Evolutionary conservation across 257 asterid genomes (phyloP).

Genomic region (Nicotiana tabacum): DNA sequence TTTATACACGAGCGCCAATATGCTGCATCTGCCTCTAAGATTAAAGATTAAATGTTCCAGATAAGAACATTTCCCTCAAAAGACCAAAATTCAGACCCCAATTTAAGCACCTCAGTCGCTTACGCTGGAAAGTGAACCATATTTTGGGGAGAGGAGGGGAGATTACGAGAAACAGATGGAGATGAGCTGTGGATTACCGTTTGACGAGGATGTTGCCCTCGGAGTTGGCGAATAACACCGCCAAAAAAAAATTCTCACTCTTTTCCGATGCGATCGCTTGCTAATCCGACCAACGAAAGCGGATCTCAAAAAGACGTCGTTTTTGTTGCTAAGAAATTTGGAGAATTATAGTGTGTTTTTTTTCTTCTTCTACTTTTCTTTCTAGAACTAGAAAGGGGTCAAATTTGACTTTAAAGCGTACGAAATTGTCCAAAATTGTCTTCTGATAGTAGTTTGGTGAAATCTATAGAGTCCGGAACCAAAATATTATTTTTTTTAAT

Average conservation of each 20-base stretch:
- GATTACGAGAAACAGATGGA: background rate
- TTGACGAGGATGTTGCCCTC: slow-evolving; percentile 94
- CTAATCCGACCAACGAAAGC: background rate
- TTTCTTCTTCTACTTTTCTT: no score
- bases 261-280: background rate
- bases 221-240: slow-evolving; percentile 79
- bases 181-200: slow-evolving; percentile 42
- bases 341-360: background rate
- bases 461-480: no score
- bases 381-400: background rate
- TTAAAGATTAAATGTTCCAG: background rate
- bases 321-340: background rate
- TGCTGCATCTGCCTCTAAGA: background rate
- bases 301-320: background rate
- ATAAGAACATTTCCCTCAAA: background rate
- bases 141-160: background rate
- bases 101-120: background rate
- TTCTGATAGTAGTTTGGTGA: no score
- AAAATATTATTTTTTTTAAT: no score
- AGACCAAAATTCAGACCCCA: background rate
- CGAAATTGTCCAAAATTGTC: no score
- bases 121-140: background rate
- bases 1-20: background rate
- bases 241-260: slow-evolving; percentile 56
- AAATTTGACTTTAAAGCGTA: no score